Evolutionary conservation across 1,284 basidiomycete genomes (phyloP).

Genomic region (Tranzscheliella williamsii): DNA sequence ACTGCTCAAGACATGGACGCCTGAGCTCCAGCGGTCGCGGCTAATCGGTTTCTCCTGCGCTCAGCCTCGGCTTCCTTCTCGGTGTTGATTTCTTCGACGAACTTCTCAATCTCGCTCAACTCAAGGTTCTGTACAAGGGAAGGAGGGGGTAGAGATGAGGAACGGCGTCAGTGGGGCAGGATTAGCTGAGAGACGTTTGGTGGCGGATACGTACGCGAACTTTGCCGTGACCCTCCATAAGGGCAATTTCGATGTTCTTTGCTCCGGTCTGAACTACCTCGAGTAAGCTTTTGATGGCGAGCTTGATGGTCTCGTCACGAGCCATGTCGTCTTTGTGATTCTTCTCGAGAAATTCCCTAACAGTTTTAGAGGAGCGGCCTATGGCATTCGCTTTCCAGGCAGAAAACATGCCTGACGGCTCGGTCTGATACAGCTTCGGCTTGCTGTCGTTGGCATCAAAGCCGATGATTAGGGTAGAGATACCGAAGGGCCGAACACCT

Average conservation of each 20-base stretch:
- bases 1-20: conserved; percentile 54
- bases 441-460: conserved; percentile 90
- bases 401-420: conserved; percentile 92
- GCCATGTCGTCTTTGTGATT: conserved; percentile 90
- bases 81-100: conserved; percentile 56
- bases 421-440: conserved; percentile 92
- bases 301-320: conserved; percentile 87
- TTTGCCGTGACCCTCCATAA: conserved; percentile 55
- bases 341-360: conserved; percentile 98
- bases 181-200: no score
- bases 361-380: conserved; percentile 95
- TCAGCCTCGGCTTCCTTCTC: conserved; percentile 60
- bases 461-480: conserved; percentile 93
- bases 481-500: conserved; percentile 96
- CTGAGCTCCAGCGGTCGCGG: conserved; percentile 57
- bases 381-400: conserved; percentile 99
- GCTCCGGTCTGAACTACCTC: conserved; percentile 99
- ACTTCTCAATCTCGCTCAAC: conserved; percentile 53
- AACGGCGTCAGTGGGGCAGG: no score
- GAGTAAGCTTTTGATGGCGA: conserved; percentile 91
- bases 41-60: conserved; percentile 54
- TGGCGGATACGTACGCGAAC: conserved; percentile 31
- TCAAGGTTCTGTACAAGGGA: conserved; percentile 38
- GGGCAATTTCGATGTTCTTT: conserved; percentile 69
- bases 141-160: neutral